A percentile compares a stretch with the other conserved stretches of the same genome.
Evolutionary conservation across 1,284 basidiomycete genomes (phyloP).

Genomic region (Apiotrichum gamsii): DNA sequence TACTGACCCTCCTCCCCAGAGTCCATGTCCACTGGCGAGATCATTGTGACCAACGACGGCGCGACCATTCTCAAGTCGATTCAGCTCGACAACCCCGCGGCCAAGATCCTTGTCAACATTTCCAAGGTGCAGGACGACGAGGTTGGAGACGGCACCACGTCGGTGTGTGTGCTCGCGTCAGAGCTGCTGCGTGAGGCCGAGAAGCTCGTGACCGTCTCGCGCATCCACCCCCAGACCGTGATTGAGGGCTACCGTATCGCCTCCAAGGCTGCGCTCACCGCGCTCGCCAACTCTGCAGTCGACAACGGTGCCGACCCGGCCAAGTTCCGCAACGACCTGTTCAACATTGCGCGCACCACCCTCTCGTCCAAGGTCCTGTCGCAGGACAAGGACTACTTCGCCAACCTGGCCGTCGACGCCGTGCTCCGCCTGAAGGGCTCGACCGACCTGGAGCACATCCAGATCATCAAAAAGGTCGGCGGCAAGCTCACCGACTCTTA

Average conservation of each 20-base stretch:
- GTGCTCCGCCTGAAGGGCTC: conserved; percentile 91
- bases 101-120: conserved; percentile 99
- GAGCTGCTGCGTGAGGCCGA: conserved; percentile 94
- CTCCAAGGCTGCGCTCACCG: conserved; percentile 73
- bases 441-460: conserved; percentile 95
- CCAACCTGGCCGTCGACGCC: conserved; percentile 95
- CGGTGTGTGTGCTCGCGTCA: conserved; percentile 85
- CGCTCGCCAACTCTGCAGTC: conserved; percentile 71
- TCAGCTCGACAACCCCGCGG: conserved; percentile 95
- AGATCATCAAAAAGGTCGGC: conserved; percentile 99
- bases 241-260: conserved; percentile 97
- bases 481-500: conserved; percentile 98
- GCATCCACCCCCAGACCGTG: conserved; percentile 98
- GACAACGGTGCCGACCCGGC: conserved; percentile 72
- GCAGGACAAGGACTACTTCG: conserved; percentile 98
- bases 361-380: conserved; percentile 93
- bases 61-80: conserved; percentile 98
- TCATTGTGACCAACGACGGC: conserved; percentile 97
- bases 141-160: conserved; percentile 95
- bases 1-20: conserved; percentile 52
- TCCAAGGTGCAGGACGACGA: conserved; percentile 99
- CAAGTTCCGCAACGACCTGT: conserved; percentile 78
- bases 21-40: conserved; percentile 82
- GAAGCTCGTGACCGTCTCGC: conserved; percentile 75
- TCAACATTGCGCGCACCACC: conserved; percentile 96